Conservation (phyloP, 2,329 filamentous ascomycete genomes). For the Colletotrichum viniferum region DNA sequence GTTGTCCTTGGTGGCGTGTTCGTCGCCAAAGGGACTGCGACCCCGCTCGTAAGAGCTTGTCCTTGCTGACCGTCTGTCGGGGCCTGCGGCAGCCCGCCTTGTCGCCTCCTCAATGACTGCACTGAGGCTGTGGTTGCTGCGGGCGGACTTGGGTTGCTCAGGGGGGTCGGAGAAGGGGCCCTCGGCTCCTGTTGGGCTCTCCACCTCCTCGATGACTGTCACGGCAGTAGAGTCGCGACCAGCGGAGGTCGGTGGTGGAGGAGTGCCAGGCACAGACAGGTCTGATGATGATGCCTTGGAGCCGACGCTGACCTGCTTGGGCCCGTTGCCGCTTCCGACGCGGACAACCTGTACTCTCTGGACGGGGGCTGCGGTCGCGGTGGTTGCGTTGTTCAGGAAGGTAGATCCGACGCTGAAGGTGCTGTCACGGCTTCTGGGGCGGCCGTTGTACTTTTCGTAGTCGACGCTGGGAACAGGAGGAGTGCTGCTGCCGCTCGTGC, state of each 20-base stretch:
- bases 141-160: conserved; percentile 21
- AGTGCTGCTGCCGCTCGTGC: conserved; percentile 56
- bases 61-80: conserved; percentile 31
- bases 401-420: conserved; percentile 72
- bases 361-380: conserved; percentile 60
- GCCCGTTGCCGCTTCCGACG: conserved; percentile 50
- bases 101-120: conserved; percentile 61
- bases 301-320: conserved; percentile 48
- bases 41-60: conserved; percentile 32
- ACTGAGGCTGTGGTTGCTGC: conserved; percentile 53
- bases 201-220: conserved; percentile 51
- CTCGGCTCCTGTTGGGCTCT: conserved; percentile 52
- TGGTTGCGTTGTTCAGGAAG: conserved; percentile 68
- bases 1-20: conserved; percentile 57
- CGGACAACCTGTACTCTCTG: conserved; percentile 63
- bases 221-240: conserved; percentile 46
- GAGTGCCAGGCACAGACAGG: conserved; percentile 12
- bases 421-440: conserved; percentile 59
- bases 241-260: conserved; percentile 16
- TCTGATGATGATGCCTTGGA: conserved; percentile 33
- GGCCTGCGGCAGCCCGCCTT: conserved; percentile 36
- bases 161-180: conserved; percentile 66
- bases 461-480: conserved; percentile 79
- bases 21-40: conserved; percentile 61
- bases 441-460: conserved; percentile 59